Percentiles rank a stretch among this genome's conserved stretches.
Conservation (phyloP, 305 asterid species). For the Fraxinus velutina region DNA sequence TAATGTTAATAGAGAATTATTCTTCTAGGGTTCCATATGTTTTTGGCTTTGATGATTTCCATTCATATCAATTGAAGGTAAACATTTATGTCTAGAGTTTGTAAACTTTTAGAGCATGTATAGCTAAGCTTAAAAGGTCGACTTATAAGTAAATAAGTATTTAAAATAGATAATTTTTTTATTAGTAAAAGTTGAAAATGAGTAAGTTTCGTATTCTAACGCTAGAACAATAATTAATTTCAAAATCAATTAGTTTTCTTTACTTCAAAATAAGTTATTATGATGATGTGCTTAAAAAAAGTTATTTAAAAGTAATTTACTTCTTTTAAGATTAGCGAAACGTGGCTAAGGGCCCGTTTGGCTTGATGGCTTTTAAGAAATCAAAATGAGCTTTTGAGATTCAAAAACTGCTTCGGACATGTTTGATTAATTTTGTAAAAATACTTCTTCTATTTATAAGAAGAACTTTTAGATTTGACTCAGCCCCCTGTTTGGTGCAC, state of each 20-base stretch:
- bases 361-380: not conserved
- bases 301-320: not conserved
- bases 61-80: not conserved
- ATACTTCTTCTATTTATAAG: not conserved
- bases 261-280: not conserved
- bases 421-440: not conserved
- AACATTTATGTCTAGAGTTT: not conserved
- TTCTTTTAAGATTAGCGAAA: not conserved
- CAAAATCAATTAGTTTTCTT: not conserved
- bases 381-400: not conserved
- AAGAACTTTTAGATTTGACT: not conserved
- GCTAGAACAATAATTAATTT: not conserved
- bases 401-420: not conserved
- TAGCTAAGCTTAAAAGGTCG: not conserved
- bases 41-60: not conserved
- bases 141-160: not conserved
- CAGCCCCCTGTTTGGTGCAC: too few relatives aligned
- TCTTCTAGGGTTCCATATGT: slow-evolving; percentile 13
- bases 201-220: not conserved
- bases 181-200: not conserved
- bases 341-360: not conserved
- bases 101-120: not conserved
- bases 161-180: not conserved
- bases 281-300: not conserved
- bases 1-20: slow-evolving; percentile 3